phyloP scores from a whole-genome alignment of 2,329 filamentous ascomycete species.

The Fusarium aywerte region DNA sequence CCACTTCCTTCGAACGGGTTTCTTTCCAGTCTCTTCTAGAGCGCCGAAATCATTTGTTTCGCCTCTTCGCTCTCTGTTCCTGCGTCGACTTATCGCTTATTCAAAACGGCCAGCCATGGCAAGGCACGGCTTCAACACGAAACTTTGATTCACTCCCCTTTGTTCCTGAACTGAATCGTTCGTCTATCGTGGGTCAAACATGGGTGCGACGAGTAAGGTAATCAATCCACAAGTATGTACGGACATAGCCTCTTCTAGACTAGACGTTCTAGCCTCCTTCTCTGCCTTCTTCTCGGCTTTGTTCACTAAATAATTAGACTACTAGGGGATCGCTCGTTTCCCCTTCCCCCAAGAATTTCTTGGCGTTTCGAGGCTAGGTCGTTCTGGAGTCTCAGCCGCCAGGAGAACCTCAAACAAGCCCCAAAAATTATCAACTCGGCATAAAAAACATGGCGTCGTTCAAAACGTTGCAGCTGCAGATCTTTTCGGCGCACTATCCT shows the following conservation, averaged over 20 bases:
- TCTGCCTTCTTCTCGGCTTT: background rate
- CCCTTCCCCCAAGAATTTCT: conserved; percentile 9
- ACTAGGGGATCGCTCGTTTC: background rate
- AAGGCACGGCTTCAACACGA: conserved; percentile 5
- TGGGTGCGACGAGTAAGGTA: conserved; percentile 10
- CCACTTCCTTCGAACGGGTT: conserved; percentile 39
- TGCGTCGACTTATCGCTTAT: background rate
- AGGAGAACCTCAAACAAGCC: conserved; percentile 25
- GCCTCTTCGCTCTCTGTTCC: conserved; percentile 14
- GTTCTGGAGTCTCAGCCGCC: conserved; percentile 25
- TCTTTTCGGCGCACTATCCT: conserved; percentile 25
- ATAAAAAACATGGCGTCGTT: conserved; percentile 10
- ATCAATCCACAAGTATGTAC: too few species aligned
- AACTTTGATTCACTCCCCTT: conserved; percentile 1
- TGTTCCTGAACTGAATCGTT: conserved; percentile 5
- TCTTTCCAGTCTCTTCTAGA: conserved; percentile 41
- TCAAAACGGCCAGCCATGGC: conserved; percentile 1
- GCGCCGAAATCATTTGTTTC: conserved; percentile 31
- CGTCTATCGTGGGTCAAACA: conserved; percentile 25
- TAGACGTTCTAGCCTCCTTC: conserved; percentile 11
- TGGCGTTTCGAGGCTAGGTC: conserved; percentile 33
- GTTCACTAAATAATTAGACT: background rate
- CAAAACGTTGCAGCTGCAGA: conserved; percentile 27
- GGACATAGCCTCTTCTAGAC: background rate
- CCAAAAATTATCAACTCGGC: background rate